phyloP scores from a whole-genome alignment of 1,284 basidiomycete species.

The Malassezia sympodialis region DNA sequence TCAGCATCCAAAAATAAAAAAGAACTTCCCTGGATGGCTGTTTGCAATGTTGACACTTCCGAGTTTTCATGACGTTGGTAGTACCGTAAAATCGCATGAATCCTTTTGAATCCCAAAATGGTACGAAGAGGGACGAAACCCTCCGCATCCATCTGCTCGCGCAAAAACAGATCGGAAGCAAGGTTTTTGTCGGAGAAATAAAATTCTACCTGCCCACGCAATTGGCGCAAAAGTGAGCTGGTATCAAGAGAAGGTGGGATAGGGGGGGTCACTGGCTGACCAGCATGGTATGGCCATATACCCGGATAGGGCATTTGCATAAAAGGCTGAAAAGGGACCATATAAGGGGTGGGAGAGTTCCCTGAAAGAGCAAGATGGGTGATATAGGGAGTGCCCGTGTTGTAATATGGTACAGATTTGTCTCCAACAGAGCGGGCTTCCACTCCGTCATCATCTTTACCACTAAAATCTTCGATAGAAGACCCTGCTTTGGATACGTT shows the following conservation, averaged over 20 bases:
- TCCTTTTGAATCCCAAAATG: slow-evolving; percentile 32
- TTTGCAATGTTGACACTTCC: not conserved
- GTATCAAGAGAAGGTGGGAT: slow-evolving; percentile 7
- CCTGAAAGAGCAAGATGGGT: not conserved
- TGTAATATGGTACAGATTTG: not conserved
- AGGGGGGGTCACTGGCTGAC: not conserved
- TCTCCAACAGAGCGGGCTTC: not conserved
- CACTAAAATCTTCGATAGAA: not conserved
- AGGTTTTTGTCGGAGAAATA: slow-evolving; percentile 42
- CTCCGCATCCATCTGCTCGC: slow-evolving; percentile 32
- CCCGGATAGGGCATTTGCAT: not conserved
- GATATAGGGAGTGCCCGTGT: not conserved
- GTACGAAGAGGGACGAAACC: slow-evolving; percentile 35
- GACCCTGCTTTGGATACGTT: not conserved
- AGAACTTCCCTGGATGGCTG: not conserved
- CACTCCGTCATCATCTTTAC: not conserved
- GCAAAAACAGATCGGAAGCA: slow-evolving; percentile 35
- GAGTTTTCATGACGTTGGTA: not conserved
- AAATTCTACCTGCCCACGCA: slow-evolving; percentile 42
- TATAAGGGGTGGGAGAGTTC: not conserved
- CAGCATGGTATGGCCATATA: not conserved
- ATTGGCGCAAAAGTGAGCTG: slow-evolving; percentile 15
- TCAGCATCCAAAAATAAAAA: not conserved
- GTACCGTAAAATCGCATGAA: slow-evolving; percentile 15
- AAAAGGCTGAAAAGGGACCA: not conserved